phyloP scores from a whole-genome alignment of 2,329 filamentous ascomycete genomes.

The Alternaria alternata region DNA sequence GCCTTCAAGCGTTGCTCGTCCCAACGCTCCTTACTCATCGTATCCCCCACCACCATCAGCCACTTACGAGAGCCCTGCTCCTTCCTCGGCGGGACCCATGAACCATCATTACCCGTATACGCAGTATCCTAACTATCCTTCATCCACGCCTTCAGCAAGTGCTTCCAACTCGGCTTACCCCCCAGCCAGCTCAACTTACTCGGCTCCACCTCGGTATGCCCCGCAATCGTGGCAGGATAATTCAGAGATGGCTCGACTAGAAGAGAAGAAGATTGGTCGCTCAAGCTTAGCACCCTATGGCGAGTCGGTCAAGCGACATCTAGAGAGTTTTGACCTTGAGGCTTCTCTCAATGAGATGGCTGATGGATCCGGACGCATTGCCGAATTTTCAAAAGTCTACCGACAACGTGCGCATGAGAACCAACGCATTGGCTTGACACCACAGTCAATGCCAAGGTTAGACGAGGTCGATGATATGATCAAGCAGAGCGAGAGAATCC shows the following conservation, averaged over 20 bases:
- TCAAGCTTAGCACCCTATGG: constrained; percentile 50
- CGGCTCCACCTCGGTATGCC: constrained; percentile 50
- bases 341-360: constrained; percentile 61
- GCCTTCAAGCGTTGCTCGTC: constrained; percentile 32
- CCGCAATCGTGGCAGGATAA: constrained; percentile 51
- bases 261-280: constrained; percentile 49
- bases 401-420: constrained; percentile 60
- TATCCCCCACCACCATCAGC: constrained; percentile 47
- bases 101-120: constrained; percentile 53
- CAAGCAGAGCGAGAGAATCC: constrained; percentile 54
- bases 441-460: constrained; percentile 59
- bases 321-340: constrained; percentile 69
- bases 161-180: constrained; percentile 53
- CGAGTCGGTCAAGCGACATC: constrained; percentile 67
- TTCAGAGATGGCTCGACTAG: constrained; percentile 39
- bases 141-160: constrained; percentile 48
- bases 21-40: constrained; percentile 37
- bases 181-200: constrained; percentile 50
- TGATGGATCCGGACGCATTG: constrained; percentile 53
- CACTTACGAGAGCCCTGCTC: constrained; percentile 46
- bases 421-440: constrained; percentile 56
- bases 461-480: constrained; percentile 63
- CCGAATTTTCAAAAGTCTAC: constrained; percentile 61
- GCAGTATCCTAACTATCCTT: constrained; percentile 53
- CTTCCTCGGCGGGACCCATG: constrained; percentile 50